phyloP scores from a whole-genome alignment of 192 early-diverging fungal genomes.

The Coemansia erecta region DNA sequence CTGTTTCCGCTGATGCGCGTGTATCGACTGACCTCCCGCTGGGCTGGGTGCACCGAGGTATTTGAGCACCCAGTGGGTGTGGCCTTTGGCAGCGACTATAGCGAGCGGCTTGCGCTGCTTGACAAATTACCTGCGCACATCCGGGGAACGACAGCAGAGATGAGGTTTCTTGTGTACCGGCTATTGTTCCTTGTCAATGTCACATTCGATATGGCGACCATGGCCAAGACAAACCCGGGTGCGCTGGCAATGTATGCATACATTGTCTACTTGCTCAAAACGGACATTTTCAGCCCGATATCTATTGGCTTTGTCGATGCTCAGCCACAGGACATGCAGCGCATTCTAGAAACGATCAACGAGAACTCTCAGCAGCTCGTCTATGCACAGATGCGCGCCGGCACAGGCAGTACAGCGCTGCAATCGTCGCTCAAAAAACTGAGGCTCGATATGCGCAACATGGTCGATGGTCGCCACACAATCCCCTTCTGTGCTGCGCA shows the following conservation, averaged over 20 bases:
- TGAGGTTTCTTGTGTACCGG: slow-evolving; percentile 43
- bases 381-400: slow-evolving; percentile 40
- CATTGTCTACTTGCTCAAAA: slow-evolving; percentile 39
- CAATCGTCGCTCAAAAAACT: slow-evolving; percentile 43
- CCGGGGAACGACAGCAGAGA: slow-evolving; percentile 17
- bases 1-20: slow-evolving; percentile 32
- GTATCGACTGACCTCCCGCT: slow-evolving; percentile 38
- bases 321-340: slow-evolving; percentile 35
- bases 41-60: slow-evolving; percentile 47
- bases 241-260: slow-evolving; percentile 41
- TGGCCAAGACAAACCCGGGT: slow-evolving; percentile 29
- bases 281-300: slow-evolving; percentile 38
- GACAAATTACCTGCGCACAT: slow-evolving; percentile 20
- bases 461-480: slow-evolving; percentile 28
- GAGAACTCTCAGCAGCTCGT: slow-evolving; percentile 31
- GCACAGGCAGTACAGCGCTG: slow-evolving; percentile 29
- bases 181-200: slow-evolving; percentile 39
- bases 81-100: slow-evolving; percentile 16
- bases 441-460: slow-evolving; percentile 35
- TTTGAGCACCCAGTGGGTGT: slow-evolving; percentile 41
- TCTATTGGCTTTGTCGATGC: slow-evolving; percentile 27
- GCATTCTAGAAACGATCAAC: slow-evolving; percentile 34
- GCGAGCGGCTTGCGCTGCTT: slow-evolving; percentile 25
- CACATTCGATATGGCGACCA: slow-evolving; percentile 37
- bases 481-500: slow-evolving; percentile 47